A percentile compares a stretch with the other conserved stretches of the same genome.
phyloP scores from a whole-genome alignment of 2,329 filamentous ascomycete genomes.

The Colletotrichum karsti region DNA sequence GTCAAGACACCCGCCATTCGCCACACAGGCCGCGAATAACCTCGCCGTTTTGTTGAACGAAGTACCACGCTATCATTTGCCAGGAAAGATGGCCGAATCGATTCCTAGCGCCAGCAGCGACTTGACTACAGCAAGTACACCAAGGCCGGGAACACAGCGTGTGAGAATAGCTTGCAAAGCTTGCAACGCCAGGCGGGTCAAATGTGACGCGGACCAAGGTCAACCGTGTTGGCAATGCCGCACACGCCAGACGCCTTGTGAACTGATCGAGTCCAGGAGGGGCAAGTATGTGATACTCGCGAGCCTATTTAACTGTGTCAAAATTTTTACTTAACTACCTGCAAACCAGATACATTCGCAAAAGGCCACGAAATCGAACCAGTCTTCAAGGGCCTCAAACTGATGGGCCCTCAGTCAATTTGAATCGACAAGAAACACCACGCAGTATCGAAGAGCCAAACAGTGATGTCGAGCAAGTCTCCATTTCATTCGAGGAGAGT shows the following conservation, averaged over 20 bases:
- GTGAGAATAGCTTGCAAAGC: slow-evolving; percentile 32
- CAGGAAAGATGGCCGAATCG: background rate
- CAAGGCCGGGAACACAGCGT: background rate
- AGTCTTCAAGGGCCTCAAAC: background rate
- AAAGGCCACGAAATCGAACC: background rate
- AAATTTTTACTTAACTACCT: no score
- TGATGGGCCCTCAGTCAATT: no score
- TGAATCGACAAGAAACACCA: no score
- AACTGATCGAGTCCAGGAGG: slow-evolving; percentile 11
- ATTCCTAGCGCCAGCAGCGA: background rate
- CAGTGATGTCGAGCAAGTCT: no score
- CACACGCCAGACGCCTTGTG: slow-evolving; percentile 4
- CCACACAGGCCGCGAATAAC: background rate
- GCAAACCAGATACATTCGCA: background rate
- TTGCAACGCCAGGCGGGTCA: slow-evolving; percentile 13
- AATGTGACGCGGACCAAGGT: slow-evolving; percentile 7
- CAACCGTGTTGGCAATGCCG: slow-evolving; percentile 22
- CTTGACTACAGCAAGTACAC: background rate
- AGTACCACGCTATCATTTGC: background rate
- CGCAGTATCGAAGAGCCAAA: no score
- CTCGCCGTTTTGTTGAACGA: background rate
- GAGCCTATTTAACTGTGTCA: background rate
- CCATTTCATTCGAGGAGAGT: no score
- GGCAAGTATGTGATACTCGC: background rate
- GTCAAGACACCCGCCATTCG: background rate